Evolutionary conservation across 2,329 filamentous ascomycete genomes (phyloP), one percentile per base, ranked within the genome.

Genomic region (Tolypocladium paradoxum): DNA sequence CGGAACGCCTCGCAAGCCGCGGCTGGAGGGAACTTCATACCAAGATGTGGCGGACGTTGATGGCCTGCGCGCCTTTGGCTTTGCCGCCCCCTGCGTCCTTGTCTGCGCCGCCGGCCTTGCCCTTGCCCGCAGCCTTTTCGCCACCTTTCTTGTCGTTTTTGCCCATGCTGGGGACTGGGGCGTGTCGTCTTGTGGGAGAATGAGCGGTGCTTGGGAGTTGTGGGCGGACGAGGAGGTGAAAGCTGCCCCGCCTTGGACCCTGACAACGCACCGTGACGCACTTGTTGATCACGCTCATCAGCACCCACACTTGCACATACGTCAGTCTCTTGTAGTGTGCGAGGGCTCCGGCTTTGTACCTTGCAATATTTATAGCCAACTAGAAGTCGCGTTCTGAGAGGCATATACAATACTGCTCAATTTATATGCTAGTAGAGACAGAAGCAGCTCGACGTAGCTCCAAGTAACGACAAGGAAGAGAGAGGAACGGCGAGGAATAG

Each of bases 1-100:
- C 14, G 46, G 20, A n/a, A 22, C 35, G 20, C 16, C 27, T 37
- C 16, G 24, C 48, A 33, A 34, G 18, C 29, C 20, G 24, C 24
- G 53, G 61, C 34, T 27, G 14, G 16, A 35, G 24, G 36, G 46
- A 36, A 34, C 16, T 34, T 11, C 68, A 51, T 59, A 79, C 77
- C 62, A 88, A 68, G 55, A 90, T 88, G 67, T 90, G 87, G 40
- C 87, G 79, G 51, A 87, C 84, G 63, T 88, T 88, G 70, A 90
- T 87, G 54, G 76, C 76, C 62, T 84, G 82, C 1, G 83, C 84
- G 27, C 81, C 86, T 53, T 75, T 74, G 22, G 63, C 60, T 57
- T 74, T 73, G 51, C 67, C 67, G 43, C 73, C 61, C 57, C 66
- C 63, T 3, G 61, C 64, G 50, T 67, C 66, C 22, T 67, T 68